phyloP scores from a whole-genome alignment of 1,284 basidiomycete species.

The Trichosporon sp. region DNA sequence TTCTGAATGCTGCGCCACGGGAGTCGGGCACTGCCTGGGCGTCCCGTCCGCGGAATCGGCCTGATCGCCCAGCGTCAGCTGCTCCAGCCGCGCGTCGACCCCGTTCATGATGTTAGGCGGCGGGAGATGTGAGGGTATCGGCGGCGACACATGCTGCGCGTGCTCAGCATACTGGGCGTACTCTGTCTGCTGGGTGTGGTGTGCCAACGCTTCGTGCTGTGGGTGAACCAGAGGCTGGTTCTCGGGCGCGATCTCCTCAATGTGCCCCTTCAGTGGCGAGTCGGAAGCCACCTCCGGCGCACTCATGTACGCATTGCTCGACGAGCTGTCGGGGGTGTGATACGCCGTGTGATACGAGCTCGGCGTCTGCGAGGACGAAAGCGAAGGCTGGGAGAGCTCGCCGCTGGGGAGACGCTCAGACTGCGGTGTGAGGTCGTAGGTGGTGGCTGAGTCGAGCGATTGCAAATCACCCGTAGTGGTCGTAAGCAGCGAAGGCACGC shows the following conservation, averaged over 20 bases:
- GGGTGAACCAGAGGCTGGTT: neutral
- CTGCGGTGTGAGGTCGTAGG: neutral
- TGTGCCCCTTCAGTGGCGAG: slow-evolving; percentile 1
- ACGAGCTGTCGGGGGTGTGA: neutral
- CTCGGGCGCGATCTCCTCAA: slow-evolving; percentile 6
- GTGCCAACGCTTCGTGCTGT: neutral
- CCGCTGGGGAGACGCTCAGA: slow-evolving; percentile 1
- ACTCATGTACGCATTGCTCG: neutral
- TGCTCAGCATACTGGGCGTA: too few species aligned
- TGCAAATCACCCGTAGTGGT: neutral
- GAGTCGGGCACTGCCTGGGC: neutral
- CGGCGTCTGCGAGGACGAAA: neutral
- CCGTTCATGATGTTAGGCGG: neutral
- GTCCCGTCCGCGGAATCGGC: neutral
- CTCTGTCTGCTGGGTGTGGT: neutral
- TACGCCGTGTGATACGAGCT: slow-evolving; percentile 1
- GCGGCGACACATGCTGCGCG: neutral
- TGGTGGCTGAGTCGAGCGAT: neutral
- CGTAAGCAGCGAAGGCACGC: slow-evolving; percentile 23
- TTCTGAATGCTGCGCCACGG: slow-evolving; percentile 1
- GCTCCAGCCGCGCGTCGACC: neutral
- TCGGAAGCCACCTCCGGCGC: neutral
- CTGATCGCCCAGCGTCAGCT: neutral
- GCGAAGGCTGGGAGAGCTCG: slow-evolving; percentile 1
- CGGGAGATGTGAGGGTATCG: neutral